Conservation (phyloP, 768 basidiomycete genomes). For the Tylopilus rubrobrunneus region DNA sequence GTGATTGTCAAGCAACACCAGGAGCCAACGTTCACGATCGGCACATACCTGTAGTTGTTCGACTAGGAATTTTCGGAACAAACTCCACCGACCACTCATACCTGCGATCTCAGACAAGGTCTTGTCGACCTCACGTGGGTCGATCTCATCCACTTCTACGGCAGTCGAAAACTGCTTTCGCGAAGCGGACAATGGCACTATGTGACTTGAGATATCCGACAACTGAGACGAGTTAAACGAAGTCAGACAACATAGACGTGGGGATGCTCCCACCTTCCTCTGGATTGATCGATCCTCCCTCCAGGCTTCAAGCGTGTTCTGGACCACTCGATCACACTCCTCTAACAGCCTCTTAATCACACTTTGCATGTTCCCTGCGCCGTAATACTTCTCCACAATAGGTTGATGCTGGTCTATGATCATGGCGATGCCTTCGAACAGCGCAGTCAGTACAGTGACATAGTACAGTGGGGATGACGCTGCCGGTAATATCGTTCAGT, state of each 20-base stretch:
- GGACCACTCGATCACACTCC: constrained; percentile 84
- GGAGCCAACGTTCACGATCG: background rate
- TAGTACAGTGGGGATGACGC: constrained; percentile 93
- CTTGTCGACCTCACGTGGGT: constrained; percentile 90
- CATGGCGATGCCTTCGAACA: constrained; percentile 93
- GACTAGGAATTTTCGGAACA: constrained; percentile 84
- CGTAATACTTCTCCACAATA: constrained; percentile 98
- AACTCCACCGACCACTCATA: constrained; percentile 88
- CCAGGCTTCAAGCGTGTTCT: constrained; percentile 76
- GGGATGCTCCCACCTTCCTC: constrained; percentile 54
- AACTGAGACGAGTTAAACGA: constrained; percentile 34
- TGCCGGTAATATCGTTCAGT: constrained; percentile 30
- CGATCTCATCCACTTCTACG: constrained; percentile 55
- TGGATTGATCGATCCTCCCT: constrained; percentile 85
- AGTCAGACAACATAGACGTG: constrained; percentile 1
- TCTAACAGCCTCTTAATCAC: constrained; percentile 74
- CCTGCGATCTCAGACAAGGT: constrained; percentile 83
- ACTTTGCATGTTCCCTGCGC: constrained; percentile 76
- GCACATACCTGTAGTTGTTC: constrained; percentile 61
- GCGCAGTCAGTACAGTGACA: constrained; percentile 80
- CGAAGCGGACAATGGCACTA: constrained; percentile 28
- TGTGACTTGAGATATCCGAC: constrained; percentile 43
- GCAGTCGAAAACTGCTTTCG: constrained; percentile 31
- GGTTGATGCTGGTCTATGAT: constrained; percentile 98
- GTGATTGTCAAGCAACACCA: background rate